These are phyloP conservation scores for Tilletiaria anomala DNA, from an alignment of 1,284 basidiomycete species.

Conservation along the genomic window DNA sequence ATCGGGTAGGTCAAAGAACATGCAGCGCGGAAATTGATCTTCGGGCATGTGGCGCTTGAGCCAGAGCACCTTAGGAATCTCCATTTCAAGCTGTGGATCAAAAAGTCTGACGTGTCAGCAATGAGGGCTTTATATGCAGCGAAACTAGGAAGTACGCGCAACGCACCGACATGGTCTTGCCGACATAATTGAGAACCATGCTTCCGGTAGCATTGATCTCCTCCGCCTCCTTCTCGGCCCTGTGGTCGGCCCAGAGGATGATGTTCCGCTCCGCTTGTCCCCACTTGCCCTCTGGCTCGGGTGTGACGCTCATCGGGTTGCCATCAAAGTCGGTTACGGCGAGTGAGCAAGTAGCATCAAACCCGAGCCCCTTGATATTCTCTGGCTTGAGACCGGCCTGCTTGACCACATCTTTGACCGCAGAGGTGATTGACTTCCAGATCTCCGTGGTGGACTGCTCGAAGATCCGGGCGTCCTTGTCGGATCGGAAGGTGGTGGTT, in stretches of 20 bases:
- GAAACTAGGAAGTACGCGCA: not conserved
- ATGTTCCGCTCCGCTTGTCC: slow-evolving; percentile 14
- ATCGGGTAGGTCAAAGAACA: slow-evolving; percentile 95
- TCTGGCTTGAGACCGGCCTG: slow-evolving; percentile 51
- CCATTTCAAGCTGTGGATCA: slow-evolving; percentile 27
- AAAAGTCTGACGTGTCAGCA: no score
- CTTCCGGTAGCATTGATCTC: slow-evolving; percentile 73
- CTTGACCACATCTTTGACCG: slow-evolving; percentile 56
- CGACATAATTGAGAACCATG: slow-evolving; percentile 82
- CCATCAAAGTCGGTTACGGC: slow-evolving; percentile 63
- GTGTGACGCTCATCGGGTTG: slow-evolving; percentile 63
- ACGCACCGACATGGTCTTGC: slow-evolving; percentile 89
- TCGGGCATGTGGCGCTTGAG: slow-evolving; percentile 73
- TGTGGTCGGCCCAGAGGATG: slow-evolving; percentile 53
- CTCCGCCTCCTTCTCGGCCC: slow-evolving; percentile 79
- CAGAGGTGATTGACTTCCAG: slow-evolving; percentile 63
- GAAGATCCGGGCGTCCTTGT: slow-evolving; percentile 75
- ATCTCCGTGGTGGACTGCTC: slow-evolving; percentile 62
- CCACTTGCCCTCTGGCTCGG: slow-evolving; percentile 44
- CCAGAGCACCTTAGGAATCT: slow-evolving; percentile 78
- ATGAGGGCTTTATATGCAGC: no score
- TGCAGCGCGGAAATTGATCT: slow-evolving; percentile 60
- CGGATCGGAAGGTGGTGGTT: slow-evolving; percentile 71
- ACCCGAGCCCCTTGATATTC: slow-evolving; percentile 73
- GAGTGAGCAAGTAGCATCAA: slow-evolving; percentile 92